A percentile compares a stretch with the other conserved stretches of the same genome.
Evolutionary conservation across 2,329 filamentous ascomycete genomes (phyloP).

Genomic region (Aspergillus glaucus): DNA sequence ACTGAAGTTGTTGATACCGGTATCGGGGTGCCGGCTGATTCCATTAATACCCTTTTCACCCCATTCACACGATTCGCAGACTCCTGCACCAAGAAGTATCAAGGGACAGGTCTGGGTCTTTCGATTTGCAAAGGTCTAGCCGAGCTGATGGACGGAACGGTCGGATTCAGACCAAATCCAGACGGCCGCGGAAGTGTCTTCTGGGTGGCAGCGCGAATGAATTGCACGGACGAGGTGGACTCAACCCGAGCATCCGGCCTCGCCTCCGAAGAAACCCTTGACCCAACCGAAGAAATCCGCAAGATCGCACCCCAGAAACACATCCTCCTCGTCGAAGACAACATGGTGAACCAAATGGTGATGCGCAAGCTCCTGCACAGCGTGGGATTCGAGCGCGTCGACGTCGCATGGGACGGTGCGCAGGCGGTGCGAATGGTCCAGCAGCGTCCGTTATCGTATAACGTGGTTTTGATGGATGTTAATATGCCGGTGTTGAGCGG

Average conservation of each 20-base stretch:
- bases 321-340: slow-evolving; percentile 38
- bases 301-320: slow-evolving; percentile 36
- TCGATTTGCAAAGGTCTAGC: slow-evolving; percentile 53
- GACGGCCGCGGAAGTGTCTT: slow-evolving; percentile 46
- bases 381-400: slow-evolving; percentile 38
- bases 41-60: slow-evolving; percentile 46
- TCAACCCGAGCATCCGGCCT: slow-evolving; percentile 19
- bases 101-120: slow-evolving; percentile 52
- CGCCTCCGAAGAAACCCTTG: slow-evolving; percentile 3
- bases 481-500: slow-evolving; percentile 45
- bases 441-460: slow-evolving; percentile 37
- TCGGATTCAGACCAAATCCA: slow-evolving; percentile 43
- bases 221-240: slow-evolving; percentile 28
- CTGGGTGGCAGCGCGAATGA: slow-evolving; percentile 46
- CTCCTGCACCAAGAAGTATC: slow-evolving; percentile 48
- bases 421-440: slow-evolving; percentile 40
- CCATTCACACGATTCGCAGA: slow-evolving; percentile 53
- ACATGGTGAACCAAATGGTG: slow-evolving; percentile 38
- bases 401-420: slow-evolving; percentile 39
- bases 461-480: slow-evolving; percentile 44
- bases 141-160: slow-evolving; percentile 51
- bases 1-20: slow-evolving; percentile 51
- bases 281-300: slow-evolving; percentile 26
- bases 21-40: slow-evolving; percentile 46
- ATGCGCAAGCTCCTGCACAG: slow-evolving; percentile 33